Base-by-base conservation (phyloP, 352 stramenopile genomes). In the Pythium chondricola region DNA sequence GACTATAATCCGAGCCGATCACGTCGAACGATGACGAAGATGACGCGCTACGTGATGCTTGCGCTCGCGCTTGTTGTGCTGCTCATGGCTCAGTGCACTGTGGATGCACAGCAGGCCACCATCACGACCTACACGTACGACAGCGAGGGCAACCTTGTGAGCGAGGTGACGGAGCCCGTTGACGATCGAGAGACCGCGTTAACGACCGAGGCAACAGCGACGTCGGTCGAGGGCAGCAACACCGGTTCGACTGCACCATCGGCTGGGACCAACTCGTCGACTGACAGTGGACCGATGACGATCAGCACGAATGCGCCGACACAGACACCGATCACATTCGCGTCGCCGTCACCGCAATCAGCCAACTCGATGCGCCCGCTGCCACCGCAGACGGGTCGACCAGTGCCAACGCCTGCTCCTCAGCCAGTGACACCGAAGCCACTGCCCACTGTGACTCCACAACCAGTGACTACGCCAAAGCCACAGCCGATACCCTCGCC, bases 241-340 rank as follows among this genome's bases (percentile, higher is more conserved):
- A 33, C 7, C 29, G 29, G 29, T 14, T 26, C 38, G 18, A 41
- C 35, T 8, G 10, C 21, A 33, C 13, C 29, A 33, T 13, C 32
- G 31, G 25, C 30, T 1, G 27, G 29, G 16, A 48, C 43, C 30
- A 32, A 36, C 13, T 13, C 30, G 3, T 24, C 45, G 22, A 52
- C 45, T 9, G 43, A 49, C 14, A 30, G 27, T 18, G 43, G 43
- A 2, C 43, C 43, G 17, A 49, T 49, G 43, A 49, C 43, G 3
- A 40, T 49, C 10, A 14, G 13, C 16, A 38, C 43, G 6, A 17
- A 20, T 1, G n/a, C 37, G 8, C 18, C 37, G 33, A 39, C 33
- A 14, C 18, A 43, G 14, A 3, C 45, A n/a, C 43, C 51, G 14
- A 58, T 52, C 31, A 58, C 51, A 25, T 43, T 52, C 10, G 18